Evolutionary conservation across 768 basidiomycete genomes (phyloP), one percentile per base, ranked within the genome.

Genomic region (Sporobolomyces phaffii): DNA sequence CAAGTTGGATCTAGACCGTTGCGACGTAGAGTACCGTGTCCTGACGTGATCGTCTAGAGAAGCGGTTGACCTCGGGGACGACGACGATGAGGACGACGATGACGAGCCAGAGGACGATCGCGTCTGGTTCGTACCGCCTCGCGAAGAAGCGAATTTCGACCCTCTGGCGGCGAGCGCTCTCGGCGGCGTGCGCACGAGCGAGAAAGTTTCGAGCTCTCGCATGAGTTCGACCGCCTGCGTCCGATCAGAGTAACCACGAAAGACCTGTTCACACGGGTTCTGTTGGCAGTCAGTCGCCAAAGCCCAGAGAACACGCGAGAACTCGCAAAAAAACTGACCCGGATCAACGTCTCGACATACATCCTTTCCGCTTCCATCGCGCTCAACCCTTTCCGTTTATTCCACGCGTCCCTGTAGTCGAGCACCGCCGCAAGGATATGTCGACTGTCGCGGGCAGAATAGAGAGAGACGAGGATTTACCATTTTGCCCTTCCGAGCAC

Each of bases 401-500:
- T 87, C 93, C 93, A 97, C 48, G 89, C 89, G 80, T 93, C 91
- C 90, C 91, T 92, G 58, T n/a, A 6, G 17, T 49, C 29, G 40
- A 26, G 26, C 24, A 9, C 9, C n/a, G n/a, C n/a, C n/a, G n/a
- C n/a, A n/a, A n/a, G n/a, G n/a, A n/a, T n/a, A n/a, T n/a, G n/a
- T 36, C 17, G 52, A 34, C 14, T 5, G 59, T 22, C 29, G 63
- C 41, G 41, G 20, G n/a, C 43, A 29, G 36, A 67, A 53, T 44
- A 13, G 29, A 22, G 28, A 33, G 10, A 34, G 34, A n/a, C 4
- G 72, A 82, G 29, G 17, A 0, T 11, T 8, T 70, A 90, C 92
- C 92, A 96, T 80, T 97, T 97, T 26, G 92, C 91, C 72, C 91
- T 82, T 45, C 89, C 90, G 10, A 96, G 80, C 84, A 94, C 86